These are phyloP conservation scores for Pleodorina starrii DNA, from an alignment of 139 green algal genomes.

Conservation along the genomic window DNA sequence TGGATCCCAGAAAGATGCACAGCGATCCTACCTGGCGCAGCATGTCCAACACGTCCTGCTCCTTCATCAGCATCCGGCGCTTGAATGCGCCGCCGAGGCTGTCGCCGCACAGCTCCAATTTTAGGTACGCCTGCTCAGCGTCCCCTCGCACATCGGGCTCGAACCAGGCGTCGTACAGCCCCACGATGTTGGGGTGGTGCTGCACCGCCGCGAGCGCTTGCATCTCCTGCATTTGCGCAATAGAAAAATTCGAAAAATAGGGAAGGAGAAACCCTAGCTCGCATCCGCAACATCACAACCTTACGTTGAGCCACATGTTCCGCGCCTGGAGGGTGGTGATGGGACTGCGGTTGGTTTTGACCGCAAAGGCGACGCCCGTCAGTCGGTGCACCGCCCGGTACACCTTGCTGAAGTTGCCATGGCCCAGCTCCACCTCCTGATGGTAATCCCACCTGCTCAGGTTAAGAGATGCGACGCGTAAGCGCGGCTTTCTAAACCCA, in stretches of 20 bases:
- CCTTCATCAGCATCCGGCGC: constrained; percentile 57
- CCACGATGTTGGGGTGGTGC: constrained; percentile 86
- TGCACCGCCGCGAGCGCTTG: constrained; percentile 84
- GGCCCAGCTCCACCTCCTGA: constrained; percentile 75
- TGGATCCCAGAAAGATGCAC: too few relatives aligned
- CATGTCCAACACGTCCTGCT: constrained; percentile 82
- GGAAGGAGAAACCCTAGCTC: neutral
- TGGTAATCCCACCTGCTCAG: constrained; percentile 73
- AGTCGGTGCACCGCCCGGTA: constrained; percentile 79
- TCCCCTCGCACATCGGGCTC: constrained; percentile 67
- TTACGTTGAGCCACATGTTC: constrained; percentile 75
- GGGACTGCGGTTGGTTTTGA: constrained; percentile 84
- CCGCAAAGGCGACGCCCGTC: constrained; percentile 88
- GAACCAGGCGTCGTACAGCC: constrained; percentile 88
- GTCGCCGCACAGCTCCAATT: constrained; percentile 89
- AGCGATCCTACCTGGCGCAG: constrained; percentile 80
- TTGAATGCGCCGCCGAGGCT: constrained; percentile 53
- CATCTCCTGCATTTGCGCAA: constrained; percentile 77
- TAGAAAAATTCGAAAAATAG: constrained; percentile 2
- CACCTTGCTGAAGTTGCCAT: constrained; percentile 87
- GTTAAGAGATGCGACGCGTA: neutral
- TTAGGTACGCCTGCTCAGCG: constrained; percentile 84
- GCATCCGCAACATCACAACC: constrained; percentile 1
- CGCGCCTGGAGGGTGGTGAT: constrained; percentile 68
- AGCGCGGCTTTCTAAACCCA: neutral